Base-by-base conservation (phyloP, 2,329 filamentous ascomycete species). In the Stemphylium vesicarium region DNA sequence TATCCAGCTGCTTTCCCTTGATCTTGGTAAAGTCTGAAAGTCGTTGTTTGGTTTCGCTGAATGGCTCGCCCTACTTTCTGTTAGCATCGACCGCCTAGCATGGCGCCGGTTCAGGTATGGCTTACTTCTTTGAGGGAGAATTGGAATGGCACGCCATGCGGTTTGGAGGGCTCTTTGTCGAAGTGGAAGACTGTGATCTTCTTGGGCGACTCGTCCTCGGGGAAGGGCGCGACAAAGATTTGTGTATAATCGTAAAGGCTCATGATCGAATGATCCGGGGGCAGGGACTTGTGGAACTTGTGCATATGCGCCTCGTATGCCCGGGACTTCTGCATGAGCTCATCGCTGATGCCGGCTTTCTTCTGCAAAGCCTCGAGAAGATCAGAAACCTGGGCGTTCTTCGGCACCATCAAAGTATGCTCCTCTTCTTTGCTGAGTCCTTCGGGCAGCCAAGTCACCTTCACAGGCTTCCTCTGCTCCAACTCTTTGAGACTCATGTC, bases 1-100 rank as follows among this genome's bases (percentile, higher is more conserved):
- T 98, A 77, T 99, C 94, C 65, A 99, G 93, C 63, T 92, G 92
- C 82, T 99, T 99, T 75, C 95, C 96, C 78, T 97, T 97, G 78
- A 99, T 88, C 22, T 93, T 93, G 0, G 91, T 96, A 55, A 94
- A 85, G 76, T 93, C 94, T 65, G 95, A 93, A 4, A 99, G 81
- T n/a, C 95, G 87, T 78, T 96, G 92, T 80, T 94, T 97, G 38
- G 93, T 97, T 31, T 98, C 91, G 54, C 86, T 87, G 77, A 99
- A 98, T 35, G 83, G 82, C 75, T 99, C 95, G 49, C 87, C 90
- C 86, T 94, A 46, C 8, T 11, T 5, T 4, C 16, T 55, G 55
- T 74, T 63, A 68, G 67, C 48, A 48, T 72, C 54, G 50, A 32
- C 9, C 13, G 20, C 38, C n/a, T 37, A 31, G 18, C 13, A 24